Percentiles rank a stretch among this genome's conserved stretches.
phyloP scores from a whole-genome alignment of 331 rosid species.

The Rhamnella rubrinervis region DNA sequence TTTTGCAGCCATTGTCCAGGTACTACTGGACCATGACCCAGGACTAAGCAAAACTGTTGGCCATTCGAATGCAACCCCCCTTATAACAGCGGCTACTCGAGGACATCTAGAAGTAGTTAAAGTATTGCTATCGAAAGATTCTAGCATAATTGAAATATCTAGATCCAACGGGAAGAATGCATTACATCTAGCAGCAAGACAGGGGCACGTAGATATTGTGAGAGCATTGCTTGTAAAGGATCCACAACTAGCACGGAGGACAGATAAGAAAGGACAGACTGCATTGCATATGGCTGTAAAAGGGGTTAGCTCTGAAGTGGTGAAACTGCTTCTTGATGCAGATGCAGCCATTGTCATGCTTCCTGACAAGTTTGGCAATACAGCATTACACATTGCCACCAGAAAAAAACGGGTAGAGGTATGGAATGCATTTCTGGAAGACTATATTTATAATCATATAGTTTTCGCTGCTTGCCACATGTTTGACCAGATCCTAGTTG shows the following conservation, averaged over 20 bases:
- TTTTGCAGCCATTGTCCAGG: conserved; percentile 71
- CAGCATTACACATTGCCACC: conserved; percentile 87
- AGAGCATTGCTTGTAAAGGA: conserved; percentile 51
- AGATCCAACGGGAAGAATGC: conserved; percentile 88
- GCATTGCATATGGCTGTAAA: conserved; percentile 90
- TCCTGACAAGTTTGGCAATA: conserved; percentile 78
- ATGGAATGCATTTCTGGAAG: conserved; percentile 9
- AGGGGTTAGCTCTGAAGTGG: conserved; percentile 70
- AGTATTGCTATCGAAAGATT: conserved; percentile 49
- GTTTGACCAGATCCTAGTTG: not conserved
- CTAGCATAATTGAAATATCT: conserved; percentile 56
- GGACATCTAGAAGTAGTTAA: conserved; percentile 68
- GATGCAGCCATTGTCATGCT: conserved; percentile 72
- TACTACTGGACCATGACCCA: conserved; percentile 64
- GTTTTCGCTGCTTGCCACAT: not conserved
- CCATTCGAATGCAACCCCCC: conserved; percentile 82
- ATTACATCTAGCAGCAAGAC: conserved; percentile 80
- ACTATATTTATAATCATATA: not conserved
- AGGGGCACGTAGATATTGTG: conserved; percentile 68
- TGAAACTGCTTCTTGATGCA: conserved; percentile 56
- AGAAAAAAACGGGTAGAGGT: conserved; percentile 88
- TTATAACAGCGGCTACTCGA: conserved; percentile 69
- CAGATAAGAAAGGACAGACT: conserved; percentile 87
- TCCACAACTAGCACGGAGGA: conserved; percentile 73
- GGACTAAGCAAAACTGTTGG: conserved; percentile 68